Percentiles rank a stretch among this genome's conserved stretches.
These are phyloP conservation scores for Serendipita vermifera DNA, from an alignment of 768 basidiomycete genomes.

Conservation along the genomic window DNA sequence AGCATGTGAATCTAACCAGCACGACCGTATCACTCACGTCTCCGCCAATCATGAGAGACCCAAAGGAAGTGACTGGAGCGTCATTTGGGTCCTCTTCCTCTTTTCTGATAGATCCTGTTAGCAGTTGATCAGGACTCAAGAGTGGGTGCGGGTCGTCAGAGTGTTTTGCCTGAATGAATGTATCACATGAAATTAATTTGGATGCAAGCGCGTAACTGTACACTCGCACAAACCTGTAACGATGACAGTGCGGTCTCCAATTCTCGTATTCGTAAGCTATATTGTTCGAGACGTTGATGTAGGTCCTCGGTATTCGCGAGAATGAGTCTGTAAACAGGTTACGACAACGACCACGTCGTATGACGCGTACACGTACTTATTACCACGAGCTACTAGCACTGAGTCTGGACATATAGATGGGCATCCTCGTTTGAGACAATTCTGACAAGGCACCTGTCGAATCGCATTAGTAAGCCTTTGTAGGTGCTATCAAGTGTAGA, in stretches of 20 bases:
- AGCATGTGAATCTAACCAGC: no score
- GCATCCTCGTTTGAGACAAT: constrained; percentile 62
- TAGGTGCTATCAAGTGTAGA: no score
- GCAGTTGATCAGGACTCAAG: background rate
- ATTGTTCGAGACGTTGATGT: constrained; percentile 47
- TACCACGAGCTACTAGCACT: constrained; percentile 40
- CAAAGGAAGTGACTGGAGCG: background rate
- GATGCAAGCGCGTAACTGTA: no score
- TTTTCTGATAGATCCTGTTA: background rate
- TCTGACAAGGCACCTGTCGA: constrained; percentile 59
- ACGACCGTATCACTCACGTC: no score
- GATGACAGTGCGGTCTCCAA: constrained; percentile 43
- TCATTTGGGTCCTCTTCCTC: constrained; percentile 6
- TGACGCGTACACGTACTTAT: constrained; percentile 27
- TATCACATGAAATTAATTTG: background rate
- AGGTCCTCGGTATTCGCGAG: constrained; percentile 60
- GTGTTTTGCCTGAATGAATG: background rate
- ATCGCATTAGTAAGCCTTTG: no score
- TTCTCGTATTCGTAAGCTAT: constrained; percentile 42
- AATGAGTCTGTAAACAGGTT: constrained; percentile 30
- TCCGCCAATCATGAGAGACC: background rate
- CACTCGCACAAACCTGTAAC: background rate
- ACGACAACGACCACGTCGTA: constrained; percentile 9
- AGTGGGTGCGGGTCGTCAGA: constrained; percentile 3
- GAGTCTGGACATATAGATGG: constrained; percentile 68